Percentiles rank a stretch among this genome's conserved stretches.
Conservation (phyloP, 306 rosid genomes). For the Cucurbita maxima region DNA sequence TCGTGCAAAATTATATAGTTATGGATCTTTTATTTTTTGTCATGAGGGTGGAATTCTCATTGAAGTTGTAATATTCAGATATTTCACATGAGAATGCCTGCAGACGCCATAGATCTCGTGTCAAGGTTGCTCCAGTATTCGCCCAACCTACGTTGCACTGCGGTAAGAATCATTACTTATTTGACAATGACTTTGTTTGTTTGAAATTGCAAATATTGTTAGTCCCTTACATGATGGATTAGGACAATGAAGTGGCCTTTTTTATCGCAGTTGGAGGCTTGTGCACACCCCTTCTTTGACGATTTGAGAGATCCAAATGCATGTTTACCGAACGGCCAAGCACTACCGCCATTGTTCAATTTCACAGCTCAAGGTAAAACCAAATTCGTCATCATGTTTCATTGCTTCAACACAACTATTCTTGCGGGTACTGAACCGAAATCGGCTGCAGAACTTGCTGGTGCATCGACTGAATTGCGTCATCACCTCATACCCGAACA, state of each 20-base stretch:
- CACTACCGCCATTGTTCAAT: constrained; percentile 62
- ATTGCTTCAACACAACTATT: background rate
- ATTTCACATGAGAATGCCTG: constrained; percentile 76
- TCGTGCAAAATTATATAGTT: background rate
- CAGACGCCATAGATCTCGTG: constrained; percentile 81
- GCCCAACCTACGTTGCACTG: constrained; percentile 82
- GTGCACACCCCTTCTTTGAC: constrained; percentile 79
- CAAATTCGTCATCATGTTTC: background rate
- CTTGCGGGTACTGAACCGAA: constrained; percentile 10
- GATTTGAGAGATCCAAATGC: constrained; percentile 59
- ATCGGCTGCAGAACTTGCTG: constrained; percentile 56
- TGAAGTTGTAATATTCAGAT: constrained; percentile 26
- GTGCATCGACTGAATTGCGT: constrained; percentile 59
- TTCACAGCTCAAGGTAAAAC: constrained; percentile 71
- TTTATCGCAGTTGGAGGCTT: constrained; percentile 57
- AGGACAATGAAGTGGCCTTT: background rate
- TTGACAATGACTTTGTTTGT: background rate
- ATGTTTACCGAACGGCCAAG: constrained; percentile 54
- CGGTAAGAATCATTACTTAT: constrained; percentile 41
- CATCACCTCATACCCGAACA: constrained; percentile 84
- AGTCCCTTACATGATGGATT: background rate
- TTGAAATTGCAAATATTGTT: background rate
- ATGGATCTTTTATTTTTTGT: background rate
- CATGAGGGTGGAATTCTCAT: constrained; percentile 12
- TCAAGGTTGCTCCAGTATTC: constrained; percentile 90